Conservation (phyloP, 2,329 filamentous ascomycete genomes). For the Pseudopyrenochaeta lycopersici region DNA sequence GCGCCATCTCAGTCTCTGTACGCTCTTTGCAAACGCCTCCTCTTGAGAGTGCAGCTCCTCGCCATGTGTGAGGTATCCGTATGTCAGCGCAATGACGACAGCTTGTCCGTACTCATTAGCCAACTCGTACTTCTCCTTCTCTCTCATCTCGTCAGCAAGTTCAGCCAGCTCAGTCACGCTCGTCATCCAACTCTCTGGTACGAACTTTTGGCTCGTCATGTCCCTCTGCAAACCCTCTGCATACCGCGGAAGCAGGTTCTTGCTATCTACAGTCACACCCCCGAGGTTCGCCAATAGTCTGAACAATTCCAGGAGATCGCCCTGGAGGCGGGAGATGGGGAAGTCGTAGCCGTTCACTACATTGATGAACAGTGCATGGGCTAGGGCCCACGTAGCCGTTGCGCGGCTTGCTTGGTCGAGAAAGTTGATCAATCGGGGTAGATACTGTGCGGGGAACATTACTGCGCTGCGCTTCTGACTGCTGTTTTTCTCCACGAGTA, state of each 20-base stretch:
- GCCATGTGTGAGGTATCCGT: conserved; percentile 41
- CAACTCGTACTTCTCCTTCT: conserved; percentile 18
- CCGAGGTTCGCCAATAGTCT: conserved; percentile 35
- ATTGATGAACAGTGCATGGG: conserved; percentile 30
- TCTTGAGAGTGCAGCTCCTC: conserved; percentile 35
- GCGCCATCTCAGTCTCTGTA: conserved; percentile 43
- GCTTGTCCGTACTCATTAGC: conserved; percentile 34
- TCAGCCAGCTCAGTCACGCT: conserved; percentile 27
- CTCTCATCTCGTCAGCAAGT: conserved; percentile 25
- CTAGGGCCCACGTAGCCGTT: conserved; percentile 29
- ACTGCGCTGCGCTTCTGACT: conserved; percentile 34
- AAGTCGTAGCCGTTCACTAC: conserved; percentile 37
- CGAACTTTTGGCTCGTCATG: conserved; percentile 26
- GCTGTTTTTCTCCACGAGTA: conserved; percentile 39
- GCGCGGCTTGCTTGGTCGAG: conserved; percentile 34
- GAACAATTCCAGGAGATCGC: conserved; percentile 44
- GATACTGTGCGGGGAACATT: conserved; percentile 47
- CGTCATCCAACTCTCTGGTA: conserved; percentile 25
- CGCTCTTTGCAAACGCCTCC: conserved; percentile 23
- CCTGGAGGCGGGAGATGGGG: conserved; percentile 35
- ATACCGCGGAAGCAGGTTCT: conserved; percentile 35
- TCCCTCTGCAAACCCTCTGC: conserved; percentile 27
- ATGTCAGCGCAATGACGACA: conserved; percentile 41
- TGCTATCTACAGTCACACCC: conserved; percentile 22
- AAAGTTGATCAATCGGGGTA: conserved; percentile 47